Conservation (phyloP, 768 basidiomycete genomes). For the Pleurotus tuoliensis region DNA sequence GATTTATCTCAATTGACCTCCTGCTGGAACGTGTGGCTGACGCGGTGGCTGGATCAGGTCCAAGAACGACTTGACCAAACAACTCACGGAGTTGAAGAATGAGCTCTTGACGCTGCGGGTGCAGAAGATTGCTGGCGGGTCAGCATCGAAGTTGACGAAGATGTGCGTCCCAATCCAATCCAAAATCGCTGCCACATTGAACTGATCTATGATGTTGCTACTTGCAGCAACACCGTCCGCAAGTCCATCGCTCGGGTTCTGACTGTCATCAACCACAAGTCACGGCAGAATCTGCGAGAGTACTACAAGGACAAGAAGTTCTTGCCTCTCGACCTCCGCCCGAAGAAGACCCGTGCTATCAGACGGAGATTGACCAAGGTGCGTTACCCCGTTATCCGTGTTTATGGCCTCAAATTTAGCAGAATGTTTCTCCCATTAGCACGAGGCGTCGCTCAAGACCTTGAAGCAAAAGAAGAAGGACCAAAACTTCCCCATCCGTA, state of each 20-base stretch:
- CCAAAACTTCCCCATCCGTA: slow-evolving; percentile 87
- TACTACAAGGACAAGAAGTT: slow-evolving; percentile 98
- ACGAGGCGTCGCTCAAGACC: slow-evolving; percentile 83
- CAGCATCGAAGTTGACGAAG: slow-evolving; percentile 93
- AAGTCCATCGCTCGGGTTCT: slow-evolving; percentile 98
- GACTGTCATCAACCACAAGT: slow-evolving; percentile 98
- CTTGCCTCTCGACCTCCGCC: slow-evolving; percentile 93
- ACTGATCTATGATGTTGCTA: slow-evolving; percentile 5
- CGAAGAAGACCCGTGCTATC: slow-evolving; percentile 98
- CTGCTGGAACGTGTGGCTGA: neutral
- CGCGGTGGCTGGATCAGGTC: slow-evolving; percentile 51
- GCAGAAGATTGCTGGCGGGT: slow-evolving; percentile 96
- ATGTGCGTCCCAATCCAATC: slow-evolving; percentile 60
- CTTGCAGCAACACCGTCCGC: slow-evolving; percentile 85
- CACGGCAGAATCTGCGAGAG: slow-evolving; percentile 93
- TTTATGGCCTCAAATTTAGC: neutral
- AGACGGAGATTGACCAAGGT: slow-evolving; percentile 91
- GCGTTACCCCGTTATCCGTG: slow-evolving; percentile 17
- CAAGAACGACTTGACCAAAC: slow-evolving; percentile 95
- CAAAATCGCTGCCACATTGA: neutral
- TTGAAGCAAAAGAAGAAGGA: slow-evolving; percentile 94
- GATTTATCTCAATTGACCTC: slow-evolving; percentile 19
- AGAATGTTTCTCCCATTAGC: slow-evolving; percentile 35
- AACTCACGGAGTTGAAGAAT: slow-evolving; percentile 89
- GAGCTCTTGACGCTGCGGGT: slow-evolving; percentile 94